phyloP scores from a whole-genome alignment of 2,329 filamentous ascomycete genomes.

The Pyrenochaeta sp. region DNA sequence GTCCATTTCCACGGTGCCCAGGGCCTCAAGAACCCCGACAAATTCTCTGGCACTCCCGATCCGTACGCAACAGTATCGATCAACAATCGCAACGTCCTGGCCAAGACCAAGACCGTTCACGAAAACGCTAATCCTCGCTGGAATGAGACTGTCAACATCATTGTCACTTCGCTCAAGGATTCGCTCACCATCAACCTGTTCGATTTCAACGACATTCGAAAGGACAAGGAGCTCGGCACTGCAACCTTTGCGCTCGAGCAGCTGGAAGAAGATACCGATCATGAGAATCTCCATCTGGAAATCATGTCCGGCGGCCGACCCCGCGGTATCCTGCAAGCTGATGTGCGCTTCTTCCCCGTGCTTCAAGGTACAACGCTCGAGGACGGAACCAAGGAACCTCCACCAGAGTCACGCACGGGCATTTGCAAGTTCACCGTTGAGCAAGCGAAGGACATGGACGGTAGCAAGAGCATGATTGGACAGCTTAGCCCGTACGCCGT shows the following conservation, averaged over 20 bases:
- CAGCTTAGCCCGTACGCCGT: slow-evolving; percentile 89
- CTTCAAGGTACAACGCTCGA: slow-evolving; percentile 74
- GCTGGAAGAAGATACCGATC: slow-evolving; percentile 77
- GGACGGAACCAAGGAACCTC: slow-evolving; percentile 80
- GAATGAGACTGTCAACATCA: slow-evolving; percentile 97
- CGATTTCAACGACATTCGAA: slow-evolving; percentile 95
- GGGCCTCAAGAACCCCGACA: slow-evolving; percentile 93
- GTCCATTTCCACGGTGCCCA: slow-evolving; percentile 90
- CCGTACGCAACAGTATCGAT: slow-evolving; percentile 87
- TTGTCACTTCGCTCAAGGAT: slow-evolving; percentile 90
- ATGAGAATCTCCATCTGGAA: slow-evolving; percentile 86
- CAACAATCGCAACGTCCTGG: slow-evolving; percentile 82
- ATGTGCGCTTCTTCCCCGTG: slow-evolving; percentile 95
- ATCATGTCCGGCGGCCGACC: slow-evolving; percentile 84
- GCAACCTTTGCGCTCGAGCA: slow-evolving; percentile 87
- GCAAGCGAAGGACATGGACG: slow-evolving; percentile 95
- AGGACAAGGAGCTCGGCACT: slow-evolving; percentile 92
- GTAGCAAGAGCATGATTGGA: slow-evolving; percentile 89
- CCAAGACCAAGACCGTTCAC: slow-evolving; percentile 85
- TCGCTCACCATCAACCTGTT: slow-evolving; percentile 83
- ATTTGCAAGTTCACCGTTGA: slow-evolving; percentile 93
- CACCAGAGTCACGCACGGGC: slow-evolving; percentile 90
- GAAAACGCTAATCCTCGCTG: slow-evolving; percentile 89
- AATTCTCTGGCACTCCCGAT: slow-evolving; percentile 89
- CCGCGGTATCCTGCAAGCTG: slow-evolving; percentile 79